Base-by-base conservation (phyloP, 768 basidiomycete genomes). In the Tulasnella sp. region DNA sequence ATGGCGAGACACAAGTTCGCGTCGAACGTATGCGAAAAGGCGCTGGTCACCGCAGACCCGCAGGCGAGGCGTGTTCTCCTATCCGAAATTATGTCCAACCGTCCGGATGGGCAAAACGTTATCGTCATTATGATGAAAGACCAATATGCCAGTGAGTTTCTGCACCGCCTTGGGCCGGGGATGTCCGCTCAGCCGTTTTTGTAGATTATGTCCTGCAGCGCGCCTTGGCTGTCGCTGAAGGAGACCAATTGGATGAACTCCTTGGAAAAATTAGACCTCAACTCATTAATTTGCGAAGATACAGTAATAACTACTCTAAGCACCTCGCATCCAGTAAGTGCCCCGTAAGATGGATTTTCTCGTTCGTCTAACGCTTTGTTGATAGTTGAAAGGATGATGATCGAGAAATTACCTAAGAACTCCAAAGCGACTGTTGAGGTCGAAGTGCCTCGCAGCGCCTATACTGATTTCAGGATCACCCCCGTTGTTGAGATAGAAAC, bases 1-100 rank as follows among this genome's bases (percentile, higher is more conserved):
- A 80, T 93, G 76, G 78, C 89, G 0, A 78, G 82, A 51, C 89
- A 90, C 67, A 94, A 94, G 67, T 94, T 88, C 65, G 92, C 90
- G 4, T 96, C 92, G 4, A 98, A 99, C 65, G 94, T 97, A 17
- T 86, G 85, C 68, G 93, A 94, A 71, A 92, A 90, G 69, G 90
- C 89, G 4, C 75, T 94, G 34, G 68, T 81, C 27, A 80, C 75
- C 32, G 80, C 85, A 0, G 77, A 80, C 53, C 32, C 74, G 0
- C 81, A 83, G 8, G 82, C 76, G 60, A 82, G 89, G 42, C 77
- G 76, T 7, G 67, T 69, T 34, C 71, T 97, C 40, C 80, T 97
- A 58, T 81, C 88, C 25, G 93, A 96, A 68, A 80, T 97, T 56
- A 77, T 94, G 71, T 68, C 71, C 2, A 71, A 76, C 11, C 77